Conservation (phyloP, 495 filamentous ascomycete species). For the Oidiodendron maius region DNA sequence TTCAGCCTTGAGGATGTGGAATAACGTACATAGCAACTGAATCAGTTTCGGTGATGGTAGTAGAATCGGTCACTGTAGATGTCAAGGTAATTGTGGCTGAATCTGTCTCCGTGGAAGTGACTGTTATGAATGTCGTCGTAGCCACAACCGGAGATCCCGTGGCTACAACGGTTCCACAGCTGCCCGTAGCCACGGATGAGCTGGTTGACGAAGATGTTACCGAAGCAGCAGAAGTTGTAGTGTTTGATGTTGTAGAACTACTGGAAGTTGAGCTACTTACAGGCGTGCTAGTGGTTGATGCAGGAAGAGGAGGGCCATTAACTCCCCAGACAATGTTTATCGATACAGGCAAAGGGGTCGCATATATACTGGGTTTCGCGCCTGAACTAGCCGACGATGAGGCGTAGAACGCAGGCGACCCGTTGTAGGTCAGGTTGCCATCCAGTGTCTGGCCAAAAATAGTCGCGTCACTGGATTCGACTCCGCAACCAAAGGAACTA, state of each 20-base stretch:
- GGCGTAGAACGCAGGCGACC: background rate
- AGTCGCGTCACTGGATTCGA: background rate
- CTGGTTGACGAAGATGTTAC: slow-evolving; percentile 2
- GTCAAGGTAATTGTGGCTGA: background rate
- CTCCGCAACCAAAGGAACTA: background rate
- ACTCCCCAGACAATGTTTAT: no score
- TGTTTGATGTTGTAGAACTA: background rate
- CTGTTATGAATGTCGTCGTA: background rate
- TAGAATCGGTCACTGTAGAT: background rate
- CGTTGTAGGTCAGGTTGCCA: background rate
- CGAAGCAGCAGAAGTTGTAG: background rate
- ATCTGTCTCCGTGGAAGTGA: background rate
- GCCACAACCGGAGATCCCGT: background rate
- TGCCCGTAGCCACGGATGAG: background rate
- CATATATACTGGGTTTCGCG: no score
- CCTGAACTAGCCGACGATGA: background rate
- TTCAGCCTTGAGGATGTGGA: no score
- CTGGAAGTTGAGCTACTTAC: no score
- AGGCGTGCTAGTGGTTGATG: background rate
- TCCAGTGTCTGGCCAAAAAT: background rate
- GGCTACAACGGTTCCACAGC: background rate
- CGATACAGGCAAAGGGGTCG: no score
- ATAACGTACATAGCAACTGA: no score
- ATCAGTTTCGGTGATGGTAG: background rate
- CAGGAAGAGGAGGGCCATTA: background rate